A percentile compares a stretch with the other conserved stretches of the same genome.
Conservation (phyloP, 805 yeast species). For the Kodamaea jinghongensis region DNA sequence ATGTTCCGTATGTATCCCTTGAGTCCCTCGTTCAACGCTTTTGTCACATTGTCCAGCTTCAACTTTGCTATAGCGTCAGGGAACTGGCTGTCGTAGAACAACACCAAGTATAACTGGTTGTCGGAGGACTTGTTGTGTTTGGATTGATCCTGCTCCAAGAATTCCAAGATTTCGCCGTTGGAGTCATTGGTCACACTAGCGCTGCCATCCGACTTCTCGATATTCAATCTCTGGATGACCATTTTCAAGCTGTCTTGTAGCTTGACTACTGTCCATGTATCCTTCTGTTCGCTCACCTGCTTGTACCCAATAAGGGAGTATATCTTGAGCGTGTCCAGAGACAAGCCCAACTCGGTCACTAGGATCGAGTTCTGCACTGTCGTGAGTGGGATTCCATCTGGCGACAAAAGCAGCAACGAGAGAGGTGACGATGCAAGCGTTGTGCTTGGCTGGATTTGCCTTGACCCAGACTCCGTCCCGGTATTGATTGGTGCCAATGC, state of each 20-base stretch:
- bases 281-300: constrained; percentile 13
- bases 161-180: constrained; percentile 9
- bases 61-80: constrained; percentile 35
- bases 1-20: constrained; percentile 24
- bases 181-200: constrained; percentile 7
- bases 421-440: constrained; percentile 20
- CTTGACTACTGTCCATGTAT: constrained; percentile 29
- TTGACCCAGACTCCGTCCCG: background rate
- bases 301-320: constrained; percentile 36
- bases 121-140: background rate
- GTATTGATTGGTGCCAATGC: constrained; percentile 21
- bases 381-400: constrained; percentile 38
- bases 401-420: constrained; percentile 34
- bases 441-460: constrained; percentile 7
- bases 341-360: constrained; percentile 13
- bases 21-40: constrained; percentile 32
- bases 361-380: constrained; percentile 28
- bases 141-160: constrained; percentile 4
- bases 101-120: constrained; percentile 25
- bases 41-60: constrained; percentile 30
- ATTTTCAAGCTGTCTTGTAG: constrained; percentile 28
- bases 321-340: constrained; percentile 32
- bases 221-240: constrained; percentile 22
- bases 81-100: constrained; percentile 29
- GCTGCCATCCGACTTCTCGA: constrained; percentile 3